Conservation (phyloP, 352 stramenopile species). For the Pythium oligandrum region DNA sequence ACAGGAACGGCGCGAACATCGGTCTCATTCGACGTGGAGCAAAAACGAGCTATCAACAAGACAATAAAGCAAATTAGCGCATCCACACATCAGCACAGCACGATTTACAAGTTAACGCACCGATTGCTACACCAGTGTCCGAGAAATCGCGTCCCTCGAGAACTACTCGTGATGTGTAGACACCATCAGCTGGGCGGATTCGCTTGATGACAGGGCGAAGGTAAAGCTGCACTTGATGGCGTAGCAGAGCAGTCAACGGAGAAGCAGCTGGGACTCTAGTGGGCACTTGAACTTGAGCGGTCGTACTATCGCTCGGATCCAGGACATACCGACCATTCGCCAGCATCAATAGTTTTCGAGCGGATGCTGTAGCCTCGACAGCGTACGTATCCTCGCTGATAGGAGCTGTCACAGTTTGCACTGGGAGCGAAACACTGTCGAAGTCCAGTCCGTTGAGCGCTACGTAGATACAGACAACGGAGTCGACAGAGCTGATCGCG, state of each 20-base stretch:
- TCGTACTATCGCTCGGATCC: neutral
- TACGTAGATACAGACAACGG: conserved; percentile 21
- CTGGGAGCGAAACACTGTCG: conserved; percentile 29
- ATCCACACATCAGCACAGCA: conserved; percentile 1
- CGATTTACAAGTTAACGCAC: conserved; percentile 21
- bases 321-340: conserved; percentile 10
- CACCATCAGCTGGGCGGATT: conserved; percentile 41
- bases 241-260: neutral
- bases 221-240: conserved; percentile 37
- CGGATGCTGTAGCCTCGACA: neutral
- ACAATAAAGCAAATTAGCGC: neutral
- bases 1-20: conserved; percentile 33
- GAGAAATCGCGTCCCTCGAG: conserved; percentile 54
- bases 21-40: conserved; percentile 16
- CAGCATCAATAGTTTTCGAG: conserved; percentile 1
- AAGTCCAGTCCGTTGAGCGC: conserved; percentile 37
- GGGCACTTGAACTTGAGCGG: no score
- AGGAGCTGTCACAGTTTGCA: no score
- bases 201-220: conserved; percentile 35
- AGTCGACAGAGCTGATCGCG: conserved; percentile 8
- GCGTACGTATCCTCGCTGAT: no score
- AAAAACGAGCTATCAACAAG: conserved; percentile 8
- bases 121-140: conserved; percentile 36
- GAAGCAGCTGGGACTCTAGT: no score
- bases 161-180: conserved; percentile 58